Base-by-base conservation (phyloP, 2,329 filamentous ascomycete genomes). In the Paramyrothecium sp. region DNA sequence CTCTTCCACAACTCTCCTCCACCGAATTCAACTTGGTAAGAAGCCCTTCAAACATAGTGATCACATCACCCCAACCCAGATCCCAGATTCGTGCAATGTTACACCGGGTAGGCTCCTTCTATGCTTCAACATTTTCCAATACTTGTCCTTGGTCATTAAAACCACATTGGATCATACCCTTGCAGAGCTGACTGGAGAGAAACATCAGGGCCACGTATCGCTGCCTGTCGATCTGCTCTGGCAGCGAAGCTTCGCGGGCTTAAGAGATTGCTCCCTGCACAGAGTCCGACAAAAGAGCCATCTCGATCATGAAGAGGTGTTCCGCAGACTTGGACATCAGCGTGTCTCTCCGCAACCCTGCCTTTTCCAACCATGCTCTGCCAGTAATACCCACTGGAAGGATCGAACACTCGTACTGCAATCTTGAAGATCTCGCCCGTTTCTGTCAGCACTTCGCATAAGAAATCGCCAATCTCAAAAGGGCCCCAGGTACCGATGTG, bases 401-500 rank as follows among this genome's bases (percentile, higher is more conserved):
- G 55, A 13, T 48, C 51, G 17, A 34, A 19, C 13, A 33, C 23
- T 16, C 56, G 58, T 3, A 3, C 10, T 17, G 59, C 65, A 34
- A 66, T 19, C 44, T 63, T 67, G 16, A 59, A 12, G 7, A 66
- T 23, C 2, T 47, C 21, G 2, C 55, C 59, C 16, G 46, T 59
- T 38, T 20, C 46, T n/a, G 20, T 51, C n/a, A 61, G 47, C 17
- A 67, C 20, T 19, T 65, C 53, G 50, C 61, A 63, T n/a, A 67
- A 56, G 34, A 34, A 65, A 7, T 62, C 55, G 12, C 65, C 65
- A 51, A 67, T 23, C 33, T 62, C 57, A 30, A 63, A 67, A n/a
- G 63, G 65, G 3, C 65, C 65, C 1, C 38, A 17, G 8, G 59
- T 46, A 17, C 56, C 56, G 11, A 23, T 58, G 21, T 46, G 57